These are phyloP conservation scores for Phytophthora meadii DNA, from an alignment of 352 stramenopile genomes.

Conservation along the genomic window DNA sequence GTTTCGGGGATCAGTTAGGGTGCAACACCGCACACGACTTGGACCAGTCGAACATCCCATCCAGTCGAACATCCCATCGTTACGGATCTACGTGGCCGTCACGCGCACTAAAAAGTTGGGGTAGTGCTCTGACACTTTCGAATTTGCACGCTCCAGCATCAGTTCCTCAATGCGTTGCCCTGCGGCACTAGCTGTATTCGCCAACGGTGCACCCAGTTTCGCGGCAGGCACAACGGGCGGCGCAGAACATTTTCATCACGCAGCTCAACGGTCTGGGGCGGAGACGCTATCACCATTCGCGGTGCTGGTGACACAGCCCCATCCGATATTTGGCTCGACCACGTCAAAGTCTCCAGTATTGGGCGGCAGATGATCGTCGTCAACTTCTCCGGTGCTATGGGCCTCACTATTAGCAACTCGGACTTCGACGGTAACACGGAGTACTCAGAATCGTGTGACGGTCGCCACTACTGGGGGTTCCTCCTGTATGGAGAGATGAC, in stretches of 20 bases:
- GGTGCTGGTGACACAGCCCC: constrained; percentile 15
- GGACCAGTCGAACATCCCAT: too few relatives aligned
- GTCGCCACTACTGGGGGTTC: constrained; percentile 55
- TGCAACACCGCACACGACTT: too few relatives aligned
- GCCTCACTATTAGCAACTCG: constrained; percentile 51
- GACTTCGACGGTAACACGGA: constrained; percentile 25
- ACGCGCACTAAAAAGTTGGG: background rate
- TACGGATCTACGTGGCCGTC: constrained; percentile 1
- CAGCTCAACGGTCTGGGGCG: constrained; percentile 34
- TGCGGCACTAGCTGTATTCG: too few relatives aligned
- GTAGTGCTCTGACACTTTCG: too few relatives aligned
- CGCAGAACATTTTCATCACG: too few relatives aligned
- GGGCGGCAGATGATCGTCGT: constrained; percentile 50
- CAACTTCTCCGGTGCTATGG: constrained; percentile 41
- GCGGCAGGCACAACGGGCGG: constrained; percentile 38
- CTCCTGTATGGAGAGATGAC: constrained; percentile 28
- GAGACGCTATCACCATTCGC: constrained; percentile 20
- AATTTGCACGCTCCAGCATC: too few relatives aligned
- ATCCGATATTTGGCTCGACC: constrained; percentile 25
- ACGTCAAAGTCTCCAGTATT: constrained; percentile 27
- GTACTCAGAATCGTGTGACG: constrained; percentile 40
- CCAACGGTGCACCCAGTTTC: constrained; percentile 26
- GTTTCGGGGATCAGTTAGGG: background rate
- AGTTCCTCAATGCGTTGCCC: too few relatives aligned
- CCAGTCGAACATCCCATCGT: too few relatives aligned